phyloP scores from a whole-genome alignment of 495 filamentous ascomycete genomes.

The Bombardia bombarda region DNA sequence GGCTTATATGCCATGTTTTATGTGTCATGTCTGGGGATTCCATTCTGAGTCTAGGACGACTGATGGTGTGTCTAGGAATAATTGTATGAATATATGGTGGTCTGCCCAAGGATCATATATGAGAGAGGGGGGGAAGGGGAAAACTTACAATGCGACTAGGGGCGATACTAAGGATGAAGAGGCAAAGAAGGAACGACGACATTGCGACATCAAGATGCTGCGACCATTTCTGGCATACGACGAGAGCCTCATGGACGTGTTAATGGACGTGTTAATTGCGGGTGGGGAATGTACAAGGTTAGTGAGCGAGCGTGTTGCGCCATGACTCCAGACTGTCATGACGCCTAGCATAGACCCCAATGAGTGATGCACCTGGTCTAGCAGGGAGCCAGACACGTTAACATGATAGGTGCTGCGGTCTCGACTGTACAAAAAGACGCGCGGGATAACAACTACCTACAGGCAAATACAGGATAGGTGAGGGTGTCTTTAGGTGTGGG shows the following conservation, averaged over 20 bases:
- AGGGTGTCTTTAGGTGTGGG: too few relatives aligned
- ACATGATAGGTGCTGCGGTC: too few relatives aligned
- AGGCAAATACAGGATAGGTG: too few relatives aligned
- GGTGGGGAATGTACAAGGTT: neutral
- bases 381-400: too few relatives aligned
- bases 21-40: constrained; percentile 13
- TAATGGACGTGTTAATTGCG: neutral
- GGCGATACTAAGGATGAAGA: neutral
- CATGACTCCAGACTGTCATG: constrained; percentile 18
- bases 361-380: too few relatives aligned
- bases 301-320: constrained; percentile 6
- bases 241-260: constrained; percentile 5
- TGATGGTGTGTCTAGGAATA: too few relatives aligned
- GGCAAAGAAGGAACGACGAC: constrained; percentile 4
- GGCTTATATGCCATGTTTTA: constrained; percentile 30
- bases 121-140: neutral
- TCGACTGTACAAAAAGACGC: too few relatives aligned
- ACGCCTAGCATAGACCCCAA: constrained; percentile 3
- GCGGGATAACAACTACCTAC: too few relatives aligned
- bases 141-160: neutral
- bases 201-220: neutral
- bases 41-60: constrained; percentile 16
- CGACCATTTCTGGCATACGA: constrained; percentile 1
- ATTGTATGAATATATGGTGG: too few relatives aligned
- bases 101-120: neutral